Base-by-base conservation (phyloP, 495 filamentous ascomycete species). In the Trichoderma orchidacearum region DNA sequence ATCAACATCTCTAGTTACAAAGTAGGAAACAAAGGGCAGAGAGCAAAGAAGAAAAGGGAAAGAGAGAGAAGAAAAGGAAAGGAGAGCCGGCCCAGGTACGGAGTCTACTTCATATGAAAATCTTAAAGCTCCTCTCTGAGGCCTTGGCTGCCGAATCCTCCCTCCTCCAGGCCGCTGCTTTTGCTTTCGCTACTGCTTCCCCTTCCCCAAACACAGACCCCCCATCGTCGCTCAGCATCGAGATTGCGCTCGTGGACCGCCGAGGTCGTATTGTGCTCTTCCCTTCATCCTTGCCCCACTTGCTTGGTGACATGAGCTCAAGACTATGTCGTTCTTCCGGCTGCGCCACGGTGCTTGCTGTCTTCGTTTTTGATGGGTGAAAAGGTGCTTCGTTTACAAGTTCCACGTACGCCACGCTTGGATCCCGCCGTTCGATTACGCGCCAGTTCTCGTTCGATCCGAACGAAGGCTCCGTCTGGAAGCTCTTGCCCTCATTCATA, bases 371-470 rank as follows among this genome's bases (percentile, higher is more conserved):
- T 3, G 53, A 55, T 17, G 53, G 53, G 21, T 30, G 21, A 17
- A 55, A 55, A 6, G 53, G 53, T 17, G 53, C 17, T 11, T 36
- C 30, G 30, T 55, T 31, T 7, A 55, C 18, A n/a, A 35, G 23
- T 18, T 55, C 53, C 5, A 27, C 15, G 31, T 55, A 55, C 9
- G n/a, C 23, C 30, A 35, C n/a, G 23, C 53, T 55, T 28, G 30
- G 30, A 21, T 35, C 30, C 12, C 21, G 30, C 9, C 12, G n/a
- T 35, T 18, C 53, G 23, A 38, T 7, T 3, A 36, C 53, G 23
- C 53, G 53, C 53, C 53, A 55, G 53, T 55, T 55, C 30, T 55
- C 53, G 30, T 18, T 35, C 6, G 53, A 55, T 17, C 53, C 53
- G 12, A 55, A 55, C 32, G 53, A 55, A 7, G 53, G 30, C 32